Percentiles rank a stretch among this genome's conserved stretches.
Conservation (phyloP, 257 asterid species). For the Lithospermum erythrorhizon region DNA sequence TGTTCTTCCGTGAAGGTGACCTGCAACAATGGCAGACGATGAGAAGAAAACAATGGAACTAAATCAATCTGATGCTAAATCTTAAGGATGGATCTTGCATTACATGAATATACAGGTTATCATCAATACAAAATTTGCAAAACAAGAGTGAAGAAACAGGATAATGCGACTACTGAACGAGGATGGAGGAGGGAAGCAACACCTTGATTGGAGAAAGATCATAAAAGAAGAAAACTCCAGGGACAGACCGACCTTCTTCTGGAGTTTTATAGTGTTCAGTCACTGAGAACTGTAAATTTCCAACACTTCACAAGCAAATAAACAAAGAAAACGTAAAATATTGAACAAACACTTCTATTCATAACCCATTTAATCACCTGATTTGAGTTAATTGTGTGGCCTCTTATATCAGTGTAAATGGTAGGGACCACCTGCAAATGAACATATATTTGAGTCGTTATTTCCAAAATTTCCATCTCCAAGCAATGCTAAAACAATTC, state of each 20-base stretch:
- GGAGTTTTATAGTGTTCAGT: conserved; percentile 77
- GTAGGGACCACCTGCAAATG: conserved; percentile 92
- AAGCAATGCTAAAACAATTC: neutral
- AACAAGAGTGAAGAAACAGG: neutral
- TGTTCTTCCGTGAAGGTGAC: conserved; percentile 84
- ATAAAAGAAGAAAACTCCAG: conserved; percentile 90
- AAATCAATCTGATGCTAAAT: neutral
- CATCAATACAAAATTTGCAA: neutral
- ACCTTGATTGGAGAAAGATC: conserved; percentile 98
- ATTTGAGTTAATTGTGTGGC: conserved; percentile 68
- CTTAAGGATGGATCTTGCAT: neutral
- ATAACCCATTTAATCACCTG: conserved; percentile 45
- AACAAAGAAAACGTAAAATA: conserved; percentile 1
- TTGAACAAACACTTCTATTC: conserved; percentile 2
- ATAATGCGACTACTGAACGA: neutral
- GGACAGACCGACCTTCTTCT: conserved; percentile 49
- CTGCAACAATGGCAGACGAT: conserved; percentile 29
- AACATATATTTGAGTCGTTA: too few relatives aligned
- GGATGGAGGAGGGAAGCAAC: neutral
- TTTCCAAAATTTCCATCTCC: neutral
- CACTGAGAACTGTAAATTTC: conserved; percentile 80
- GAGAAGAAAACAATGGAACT: neutral
- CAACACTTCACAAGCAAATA: conserved; percentile 5
- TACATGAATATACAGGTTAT: neutral
- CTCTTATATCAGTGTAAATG: conserved; percentile 56